Evolutionary conservation across 1,139 yeast genomes (phyloP).

Genomic region (Torulaspora pretoriensis): DNA sequence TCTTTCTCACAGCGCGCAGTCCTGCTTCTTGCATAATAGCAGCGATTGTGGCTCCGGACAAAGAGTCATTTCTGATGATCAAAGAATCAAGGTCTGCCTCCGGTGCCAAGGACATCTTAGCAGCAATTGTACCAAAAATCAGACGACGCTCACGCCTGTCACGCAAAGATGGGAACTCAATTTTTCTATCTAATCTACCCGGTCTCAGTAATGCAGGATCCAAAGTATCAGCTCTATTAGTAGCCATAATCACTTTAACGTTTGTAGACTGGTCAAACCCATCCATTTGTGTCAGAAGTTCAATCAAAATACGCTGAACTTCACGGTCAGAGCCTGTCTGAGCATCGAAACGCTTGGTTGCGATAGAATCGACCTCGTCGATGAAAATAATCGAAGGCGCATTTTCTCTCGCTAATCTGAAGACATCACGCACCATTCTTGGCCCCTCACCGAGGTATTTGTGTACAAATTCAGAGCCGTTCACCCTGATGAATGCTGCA

Average conservation of each 20-base stretch:
- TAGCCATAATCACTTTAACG: conserved; percentile 98
- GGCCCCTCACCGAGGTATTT: conserved; percentile 99
- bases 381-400: conserved; percentile 95
- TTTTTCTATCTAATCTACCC: conserved; percentile 96
- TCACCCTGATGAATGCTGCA: conserved; percentile 93
- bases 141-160: conserved; percentile 97
- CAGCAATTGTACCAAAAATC: conserved; percentile 93
- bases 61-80: conserved; percentile 91
- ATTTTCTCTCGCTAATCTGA: conserved; percentile 94
- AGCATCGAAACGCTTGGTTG: conserved; percentile 98
- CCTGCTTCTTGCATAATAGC: conserved; percentile 99
- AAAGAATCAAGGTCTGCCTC: conserved; percentile 94
- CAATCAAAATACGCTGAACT: conserved; percentile 95
- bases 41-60: conserved; percentile 96
- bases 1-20: conserved; percentile 94
- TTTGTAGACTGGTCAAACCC: conserved; percentile 96
- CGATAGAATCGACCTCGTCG: conserved; percentile 98
- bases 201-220: conserved; percentile 98
- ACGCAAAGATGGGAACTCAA: conserved; percentile 91
- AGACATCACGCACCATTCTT: conserved; percentile 98
- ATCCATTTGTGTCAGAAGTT: conserved; percentile 96
- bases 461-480: conserved; percentile 97
- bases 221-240: conserved; percentile 95
- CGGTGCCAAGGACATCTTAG: conserved; percentile 96
- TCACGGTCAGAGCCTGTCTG: conserved; percentile 99